These are phyloP conservation scores for Phytophthora pistaciae DNA, from an alignment of 352 stramenopile genomes.

Conservation along the genomic window DNA sequence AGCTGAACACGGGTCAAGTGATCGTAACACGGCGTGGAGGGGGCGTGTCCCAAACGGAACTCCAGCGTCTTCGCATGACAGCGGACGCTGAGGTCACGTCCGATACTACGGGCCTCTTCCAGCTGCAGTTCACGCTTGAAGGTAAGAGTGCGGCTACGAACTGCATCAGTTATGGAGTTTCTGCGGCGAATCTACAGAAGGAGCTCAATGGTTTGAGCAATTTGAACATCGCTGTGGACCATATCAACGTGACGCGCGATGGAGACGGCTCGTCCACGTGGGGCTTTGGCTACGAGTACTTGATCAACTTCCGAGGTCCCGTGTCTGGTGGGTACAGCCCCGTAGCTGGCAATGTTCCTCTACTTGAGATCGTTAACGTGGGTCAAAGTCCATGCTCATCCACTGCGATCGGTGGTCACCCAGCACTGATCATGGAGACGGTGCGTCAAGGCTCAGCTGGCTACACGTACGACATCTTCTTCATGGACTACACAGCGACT, in stretches of 20 bases:
- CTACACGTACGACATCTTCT: constrained; percentile 85
- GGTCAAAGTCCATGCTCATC: constrained; percentile 49
- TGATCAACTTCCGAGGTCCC: constrained; percentile 69
- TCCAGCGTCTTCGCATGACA: constrained; percentile 78
- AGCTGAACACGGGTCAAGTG: constrained; percentile 47
- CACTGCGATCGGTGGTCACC: constrained; percentile 44
- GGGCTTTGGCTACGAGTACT: constrained; percentile 86
- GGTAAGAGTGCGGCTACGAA: constrained; percentile 52
- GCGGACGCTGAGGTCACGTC: constrained; percentile 69
- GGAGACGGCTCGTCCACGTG: constrained; percentile 70
- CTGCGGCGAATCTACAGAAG: constrained; percentile 59
- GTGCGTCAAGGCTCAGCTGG: constrained; percentile 63
- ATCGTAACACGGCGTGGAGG: constrained; percentile 68
- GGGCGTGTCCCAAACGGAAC: constrained; percentile 67
- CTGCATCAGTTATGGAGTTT: constrained; percentile 82
- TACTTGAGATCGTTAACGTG: constrained; percentile 63
- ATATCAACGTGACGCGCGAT: constrained; percentile 62
- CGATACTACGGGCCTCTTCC: constrained; percentile 56
- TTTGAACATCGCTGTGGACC: constrained; percentile 27
- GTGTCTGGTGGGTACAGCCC: constrained; percentile 63
- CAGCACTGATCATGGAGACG: constrained; percentile 75
- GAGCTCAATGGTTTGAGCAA: constrained; percentile 73
- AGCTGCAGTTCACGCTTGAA: constrained; percentile 69
- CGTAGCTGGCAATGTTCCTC: constrained; percentile 65
- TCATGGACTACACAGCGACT: constrained; percentile 52